phyloP scores from a whole-genome alignment of 257 asterid species.

The Nicotiana tabacum region DNA sequence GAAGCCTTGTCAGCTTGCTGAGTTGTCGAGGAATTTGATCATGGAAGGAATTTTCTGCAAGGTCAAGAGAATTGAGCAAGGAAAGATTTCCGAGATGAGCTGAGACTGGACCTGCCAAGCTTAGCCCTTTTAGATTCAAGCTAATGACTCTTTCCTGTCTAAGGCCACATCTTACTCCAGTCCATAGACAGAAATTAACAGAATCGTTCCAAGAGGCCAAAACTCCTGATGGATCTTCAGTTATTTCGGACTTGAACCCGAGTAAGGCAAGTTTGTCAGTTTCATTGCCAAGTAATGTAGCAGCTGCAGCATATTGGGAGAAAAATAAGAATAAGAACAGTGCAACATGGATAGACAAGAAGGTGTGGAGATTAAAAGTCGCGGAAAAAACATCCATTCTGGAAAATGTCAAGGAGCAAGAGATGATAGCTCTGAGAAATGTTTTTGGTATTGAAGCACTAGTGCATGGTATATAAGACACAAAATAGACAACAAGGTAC shows the following conservation, averaged over 20 bases:
- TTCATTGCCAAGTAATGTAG: slow-evolving; percentile 18
- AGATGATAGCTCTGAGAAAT: neutral
- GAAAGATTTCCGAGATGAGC: slow-evolving; percentile 38
- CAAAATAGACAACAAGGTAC: neutral
- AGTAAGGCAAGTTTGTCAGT: slow-evolving; percentile 35
- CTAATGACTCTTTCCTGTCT: slow-evolving; percentile 21
- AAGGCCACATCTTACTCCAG: slow-evolving; percentile 32
- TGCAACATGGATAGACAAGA: slow-evolving; percentile 11
- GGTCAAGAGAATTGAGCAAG: slow-evolving; percentile 31
- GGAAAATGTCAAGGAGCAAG: slow-evolving; percentile 3
- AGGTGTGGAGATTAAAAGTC: neutral
- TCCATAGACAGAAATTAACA: slow-evolving; percentile 38
- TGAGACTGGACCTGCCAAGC: slow-evolving; percentile 30
- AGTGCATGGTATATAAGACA: neutral
- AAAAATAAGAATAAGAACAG: slow-evolving; percentile 11
- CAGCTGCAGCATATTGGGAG: slow-evolving; percentile 21
- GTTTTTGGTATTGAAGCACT: neutral
- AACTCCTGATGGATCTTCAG: slow-evolving; percentile 33
- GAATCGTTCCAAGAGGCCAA: slow-evolving; percentile 35
- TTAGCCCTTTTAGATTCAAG: slow-evolving; percentile 28
- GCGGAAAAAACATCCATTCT: slow-evolving; percentile 14
- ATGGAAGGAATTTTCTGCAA: slow-evolving; percentile 31
- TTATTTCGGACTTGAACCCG: slow-evolving; percentile 40
- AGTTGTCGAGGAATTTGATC: slow-evolving; percentile 32
- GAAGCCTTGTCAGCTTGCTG: slow-evolving; percentile 34